Evolutionary conservation across 352 stramenopile genomes (phyloP).

Genomic region (Phytophthora kernoviae): DNA sequence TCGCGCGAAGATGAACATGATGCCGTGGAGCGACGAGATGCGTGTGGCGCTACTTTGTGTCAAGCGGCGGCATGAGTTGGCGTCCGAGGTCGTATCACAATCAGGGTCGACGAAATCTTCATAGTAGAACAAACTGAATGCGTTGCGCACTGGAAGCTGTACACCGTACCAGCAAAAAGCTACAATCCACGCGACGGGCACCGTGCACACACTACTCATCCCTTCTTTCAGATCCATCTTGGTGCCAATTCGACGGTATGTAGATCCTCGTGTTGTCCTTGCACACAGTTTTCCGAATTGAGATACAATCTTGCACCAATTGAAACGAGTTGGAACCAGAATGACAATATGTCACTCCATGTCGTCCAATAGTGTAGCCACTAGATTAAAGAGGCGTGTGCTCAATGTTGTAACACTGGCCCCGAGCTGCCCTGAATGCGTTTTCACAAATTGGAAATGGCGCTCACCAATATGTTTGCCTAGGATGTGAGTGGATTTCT

Average conservation of each 20-base stretch:
- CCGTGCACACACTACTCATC: conserved; percentile 47
- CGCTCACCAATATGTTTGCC: conserved; percentile 91
- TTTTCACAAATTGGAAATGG: conserved; percentile 93
- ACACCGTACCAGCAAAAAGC: conserved; percentile 93
- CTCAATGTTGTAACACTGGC: conserved; percentile 89
- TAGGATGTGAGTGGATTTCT: conserved; percentile 93
- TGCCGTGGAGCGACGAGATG: conserved; percentile 92
- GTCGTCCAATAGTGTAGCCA: conserved; percentile 77
- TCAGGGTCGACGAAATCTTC: conserved; percentile 79
- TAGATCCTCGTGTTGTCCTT: conserved; percentile 91
- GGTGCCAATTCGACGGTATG: conserved; percentile 26
- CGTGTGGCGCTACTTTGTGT: conserved; percentile 58
- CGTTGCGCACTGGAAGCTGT: conserved; percentile 95
- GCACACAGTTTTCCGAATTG: conserved; percentile 91
- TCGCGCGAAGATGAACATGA: conserved; percentile 93
- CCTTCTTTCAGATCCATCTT: conserved; percentile 34
- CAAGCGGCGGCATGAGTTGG: conserved; percentile 30
- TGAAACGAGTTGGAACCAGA: conserved; percentile 87
- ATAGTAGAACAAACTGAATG: conserved; percentile 90
- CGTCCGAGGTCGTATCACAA: conserved; percentile 36
- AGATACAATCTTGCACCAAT: conserved; percentile 70
- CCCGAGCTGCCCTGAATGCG: conserved; percentile 94
- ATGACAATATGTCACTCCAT: conserved; percentile 91
- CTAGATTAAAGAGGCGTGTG: conserved; percentile 87
- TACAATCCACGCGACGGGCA: conserved; percentile 87